These are phyloP conservation scores for Penicillium sumatraense DNA, from an alignment of 2,329 filamentous ascomycete genomes.

Conservation along the genomic window DNA sequence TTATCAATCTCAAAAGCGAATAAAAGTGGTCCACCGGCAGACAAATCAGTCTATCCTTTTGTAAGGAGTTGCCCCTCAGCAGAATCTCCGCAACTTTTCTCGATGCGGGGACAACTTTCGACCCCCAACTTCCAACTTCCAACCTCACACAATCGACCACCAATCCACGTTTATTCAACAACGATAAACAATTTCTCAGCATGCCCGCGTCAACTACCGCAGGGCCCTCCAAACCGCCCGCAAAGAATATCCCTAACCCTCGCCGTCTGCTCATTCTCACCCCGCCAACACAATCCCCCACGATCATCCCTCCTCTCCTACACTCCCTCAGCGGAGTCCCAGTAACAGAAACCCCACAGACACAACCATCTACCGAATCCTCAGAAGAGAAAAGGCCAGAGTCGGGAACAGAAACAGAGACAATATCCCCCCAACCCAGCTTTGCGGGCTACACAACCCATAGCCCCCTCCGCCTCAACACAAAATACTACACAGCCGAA, in stretches of 20 bases:
- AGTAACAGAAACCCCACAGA: slow-evolving; percentile 28
- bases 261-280: slow-evolving; percentile 48
- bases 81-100: slow-evolving; percentile 22
- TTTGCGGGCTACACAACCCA: slow-evolving; percentile 54
- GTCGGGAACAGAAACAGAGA: neutral
- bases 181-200: neutral
- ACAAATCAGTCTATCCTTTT: neutral
- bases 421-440: slow-evolving; percentile 28
- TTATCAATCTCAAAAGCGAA: no score
- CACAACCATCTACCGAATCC: slow-evolving; percentile 2
- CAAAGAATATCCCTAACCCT: slow-evolving; percentile 40
- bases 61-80: neutral
- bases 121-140: neutral
- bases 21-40: no score
- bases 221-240: slow-evolving; percentile 12
- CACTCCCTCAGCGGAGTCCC: slow-evolving; percentile 41
- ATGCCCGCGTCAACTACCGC: slow-evolving; percentile 19
- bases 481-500: slow-evolving; percentile 50
- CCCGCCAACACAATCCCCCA: slow-evolving; percentile 39
- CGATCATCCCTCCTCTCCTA: slow-evolving; percentile 43
- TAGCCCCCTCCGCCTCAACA: slow-evolving; percentile 44
- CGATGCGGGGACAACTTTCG: slow-evolving; percentile 20
- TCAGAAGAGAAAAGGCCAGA: neutral
- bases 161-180: neutral
- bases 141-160: neutral